Evolutionary conservation across 768 basidiomycete species (phyloP).

Genomic region (Dictyophora rubrovolvata): DNA sequence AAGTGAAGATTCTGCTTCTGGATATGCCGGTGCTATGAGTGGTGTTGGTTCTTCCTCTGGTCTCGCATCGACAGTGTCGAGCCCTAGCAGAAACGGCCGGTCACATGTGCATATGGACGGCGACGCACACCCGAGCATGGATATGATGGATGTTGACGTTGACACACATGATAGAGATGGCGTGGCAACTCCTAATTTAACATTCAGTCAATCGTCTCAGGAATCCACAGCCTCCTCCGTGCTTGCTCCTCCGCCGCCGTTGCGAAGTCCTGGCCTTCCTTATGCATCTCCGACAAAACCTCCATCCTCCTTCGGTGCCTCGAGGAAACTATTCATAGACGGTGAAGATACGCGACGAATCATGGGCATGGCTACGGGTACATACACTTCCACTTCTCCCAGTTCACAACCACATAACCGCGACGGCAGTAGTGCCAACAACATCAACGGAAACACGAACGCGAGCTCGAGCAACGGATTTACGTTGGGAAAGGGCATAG

Average conservation of each 20-base stretch:
- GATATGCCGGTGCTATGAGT: background rate
- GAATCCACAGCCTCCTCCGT: background rate
- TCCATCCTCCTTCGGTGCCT: background rate
- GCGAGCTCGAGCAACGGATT: conserved; percentile 1
- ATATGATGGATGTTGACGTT: background rate
- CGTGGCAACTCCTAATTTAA: background rate
- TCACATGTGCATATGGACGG: too few species aligned
- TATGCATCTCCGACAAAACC: background rate
- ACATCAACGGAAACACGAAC: background rate
- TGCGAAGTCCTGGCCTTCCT: background rate
- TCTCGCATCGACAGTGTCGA: too few species aligned
- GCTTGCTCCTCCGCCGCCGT: conserved; percentile 1
- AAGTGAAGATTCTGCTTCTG: background rate
- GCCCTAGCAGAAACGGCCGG: too few species aligned
- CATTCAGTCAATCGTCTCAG: background rate
- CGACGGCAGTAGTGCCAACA: background rate
- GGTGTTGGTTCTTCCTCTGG: too few species aligned
- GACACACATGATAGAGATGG: background rate
- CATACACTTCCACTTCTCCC: background rate
- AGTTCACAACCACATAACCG: background rate
- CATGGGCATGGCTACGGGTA: background rate
- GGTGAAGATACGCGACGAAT: background rate
- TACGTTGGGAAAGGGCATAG: conserved; percentile 5
- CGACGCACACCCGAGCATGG: background rate
- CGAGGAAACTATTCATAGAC: conserved; percentile 3